Evolutionary conservation across 148 eudicot genomes (phyloP), one percentile per base, ranked within the genome.

Genomic region (Camellia granthamiana): DNA sequence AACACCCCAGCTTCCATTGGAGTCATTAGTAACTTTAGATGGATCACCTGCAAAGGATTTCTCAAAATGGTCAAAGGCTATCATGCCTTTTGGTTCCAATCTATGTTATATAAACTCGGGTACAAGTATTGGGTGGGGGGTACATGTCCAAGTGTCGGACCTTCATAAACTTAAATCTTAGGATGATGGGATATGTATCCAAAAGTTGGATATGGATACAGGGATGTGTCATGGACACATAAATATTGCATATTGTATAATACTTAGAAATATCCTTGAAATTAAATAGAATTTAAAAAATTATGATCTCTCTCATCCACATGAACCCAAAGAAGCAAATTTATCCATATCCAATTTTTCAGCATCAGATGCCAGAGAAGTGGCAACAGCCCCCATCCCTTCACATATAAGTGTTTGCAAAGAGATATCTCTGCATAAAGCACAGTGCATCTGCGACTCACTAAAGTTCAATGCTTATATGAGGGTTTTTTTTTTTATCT

Each of bases 311-410:
- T 30, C 1, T 30, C 38, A 30, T 30, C 38, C 38, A 0, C 38
- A 30, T 30, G 79, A 78, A 83, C 81, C 84, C 64, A 75, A 77
- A 75, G 82, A 88, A 64, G 81, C 38, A 81, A 88, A 83, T 44
- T 81, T 72, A 60, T 81, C 83, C 68, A 51, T 54, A 13, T 83
- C 77, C 84, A 85, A 42, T 73, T 89, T 87, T 81, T 84, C 86
- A 75, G 80, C 64, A 72, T 83, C 81, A 83, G 85, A 88, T 21
- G 88, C 90, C 79, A 11, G 69, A 65, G 83, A 85, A 81, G 88
- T 85, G 77, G 85, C 89, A 84, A 86, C 89, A 83, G 85, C 84
- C 44, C 89, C 89, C 91, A 86, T 86, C 67, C 86, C 88, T 75
- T 87, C 88, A 44, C 51, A 80, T 76, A 87, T 9, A 83, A 83